These are phyloP conservation scores for Neopestalotiopsis rosae DNA, from an alignment of 2,329 filamentous ascomycete genomes.

Conservation along the genomic window DNA sequence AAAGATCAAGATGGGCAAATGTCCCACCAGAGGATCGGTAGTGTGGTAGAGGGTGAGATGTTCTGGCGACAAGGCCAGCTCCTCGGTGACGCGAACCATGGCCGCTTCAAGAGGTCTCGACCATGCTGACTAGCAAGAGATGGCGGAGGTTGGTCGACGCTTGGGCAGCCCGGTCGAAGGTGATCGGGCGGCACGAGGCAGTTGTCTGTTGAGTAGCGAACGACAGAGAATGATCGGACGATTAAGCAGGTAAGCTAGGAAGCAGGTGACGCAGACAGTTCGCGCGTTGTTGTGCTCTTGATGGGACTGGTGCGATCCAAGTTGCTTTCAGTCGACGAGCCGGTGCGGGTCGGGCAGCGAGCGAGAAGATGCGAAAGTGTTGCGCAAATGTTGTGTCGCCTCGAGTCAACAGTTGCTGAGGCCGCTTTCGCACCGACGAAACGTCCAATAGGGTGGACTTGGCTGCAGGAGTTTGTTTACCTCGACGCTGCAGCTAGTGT, in stretches of 20 bases:
- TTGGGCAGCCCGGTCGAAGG: constrained; percentile 24
- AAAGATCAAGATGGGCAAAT: constrained; percentile 86
- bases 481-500: constrained; percentile 18
- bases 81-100: constrained; percentile 85
- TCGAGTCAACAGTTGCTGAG: constrained; percentile 14
- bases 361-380: constrained; percentile 7
- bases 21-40: constrained; percentile 80
- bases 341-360: neutral
- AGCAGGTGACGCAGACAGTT: neutral
- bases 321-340: neutral
- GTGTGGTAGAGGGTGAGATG: constrained; percentile 88
- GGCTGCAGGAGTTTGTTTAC: constrained; percentile 29
- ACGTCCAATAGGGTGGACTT: constrained; percentile 11
- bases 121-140: constrained; percentile 38
- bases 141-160: constrained; percentile 21
- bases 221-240: constrained; percentile 18
- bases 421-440: constrained; percentile 4
- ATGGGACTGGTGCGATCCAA: neutral
- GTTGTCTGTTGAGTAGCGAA: constrained; percentile 16
- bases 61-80: constrained; percentile 80
- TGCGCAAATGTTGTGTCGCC: constrained; percentile 24
- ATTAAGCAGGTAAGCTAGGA: neutral
- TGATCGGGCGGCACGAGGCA: constrained; percentile 22
- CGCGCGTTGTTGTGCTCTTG: constrained; percentile 2
- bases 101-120: constrained; percentile 49